Percentiles rank a stretch among this genome's conserved stretches.
phyloP scores from a whole-genome alignment of 2,329 filamentous ascomycete species.

The Kalmusia sp. region DNA sequence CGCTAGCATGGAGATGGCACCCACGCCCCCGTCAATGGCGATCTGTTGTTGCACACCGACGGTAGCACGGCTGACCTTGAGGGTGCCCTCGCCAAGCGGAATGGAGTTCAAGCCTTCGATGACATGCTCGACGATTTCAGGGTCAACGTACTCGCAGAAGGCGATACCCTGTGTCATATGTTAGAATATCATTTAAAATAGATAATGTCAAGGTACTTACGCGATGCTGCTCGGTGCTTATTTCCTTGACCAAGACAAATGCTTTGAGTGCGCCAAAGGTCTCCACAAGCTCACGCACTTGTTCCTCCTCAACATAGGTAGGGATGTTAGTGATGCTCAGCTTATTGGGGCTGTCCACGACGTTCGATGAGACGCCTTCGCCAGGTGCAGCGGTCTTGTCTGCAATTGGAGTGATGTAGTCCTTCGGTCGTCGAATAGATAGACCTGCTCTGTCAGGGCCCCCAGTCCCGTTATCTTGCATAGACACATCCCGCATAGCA shows the following conservation, averaged over 20 bases:
- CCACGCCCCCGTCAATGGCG: constrained; percentile 93
- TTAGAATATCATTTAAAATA: constrained; percentile 17
- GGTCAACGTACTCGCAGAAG: constrained; percentile 92
- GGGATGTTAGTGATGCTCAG: constrained; percentile 92
- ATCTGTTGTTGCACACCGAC: constrained; percentile 92
- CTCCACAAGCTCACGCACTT: constrained; percentile 86
- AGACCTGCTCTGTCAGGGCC: constrained; percentile 64
- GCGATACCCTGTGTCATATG: constrained; percentile 75
- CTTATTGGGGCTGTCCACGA: constrained; percentile 94
- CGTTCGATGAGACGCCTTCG: constrained; percentile 78
- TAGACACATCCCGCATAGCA: constrained; percentile 77
- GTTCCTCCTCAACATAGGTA: constrained; percentile 84
- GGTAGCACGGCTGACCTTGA: constrained; percentile 88
- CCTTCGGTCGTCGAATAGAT: constrained; percentile 85
- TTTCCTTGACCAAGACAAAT: constrained; percentile 89
- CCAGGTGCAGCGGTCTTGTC: constrained; percentile 72
- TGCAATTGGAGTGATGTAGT: constrained; percentile 89
- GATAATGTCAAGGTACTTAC: constrained; percentile 60
- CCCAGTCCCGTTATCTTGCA: constrained; percentile 72
- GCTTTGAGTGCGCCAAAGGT: constrained; percentile 94
- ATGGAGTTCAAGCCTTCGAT: constrained; percentile 92
- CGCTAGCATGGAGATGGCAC: constrained; percentile 96
- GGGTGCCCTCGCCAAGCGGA: constrained; percentile 84
- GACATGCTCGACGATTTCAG: constrained; percentile 78
- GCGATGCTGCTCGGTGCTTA: constrained; percentile 81